phyloP scores from a whole-genome alignment of 2,329 filamentous ascomycete species.

The Aureobasidium lini region DNA sequence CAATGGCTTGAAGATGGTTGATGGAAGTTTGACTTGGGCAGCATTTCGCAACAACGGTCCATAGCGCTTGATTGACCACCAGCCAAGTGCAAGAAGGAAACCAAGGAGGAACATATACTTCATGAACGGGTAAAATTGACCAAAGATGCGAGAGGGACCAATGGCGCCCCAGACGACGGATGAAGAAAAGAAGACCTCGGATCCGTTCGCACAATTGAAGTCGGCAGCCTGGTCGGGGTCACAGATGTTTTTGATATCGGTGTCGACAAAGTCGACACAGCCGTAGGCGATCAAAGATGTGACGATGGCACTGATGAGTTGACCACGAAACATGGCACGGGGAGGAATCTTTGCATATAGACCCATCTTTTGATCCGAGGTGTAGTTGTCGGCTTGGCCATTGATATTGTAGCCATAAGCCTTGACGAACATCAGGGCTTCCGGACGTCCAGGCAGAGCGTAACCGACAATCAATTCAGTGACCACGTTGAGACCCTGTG shows the following conservation, averaged over 20 bases:
- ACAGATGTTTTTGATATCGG: conserved; percentile 68
- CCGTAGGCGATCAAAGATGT: conserved; percentile 74
- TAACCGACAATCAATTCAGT: conserved; percentile 61
- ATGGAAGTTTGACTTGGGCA: conserved; percentile 62
- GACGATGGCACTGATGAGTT: conserved; percentile 66
- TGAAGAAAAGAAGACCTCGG: conserved; percentile 87
- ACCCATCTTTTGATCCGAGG: conserved; percentile 69
- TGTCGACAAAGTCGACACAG: conserved; percentile 86
- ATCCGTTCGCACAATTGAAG: conserved; percentile 82
- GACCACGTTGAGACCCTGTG: conserved; percentile 22
- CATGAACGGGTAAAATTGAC: conserved; percentile 40
- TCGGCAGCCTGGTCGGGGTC: conserved; percentile 74
- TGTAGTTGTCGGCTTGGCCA: conserved; percentile 52
- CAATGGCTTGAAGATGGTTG: conserved; percentile 83
- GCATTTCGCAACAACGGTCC: conserved; percentile 70
- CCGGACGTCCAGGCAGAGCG: conserved; percentile 76
- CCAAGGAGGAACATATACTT: conserved; percentile 48
- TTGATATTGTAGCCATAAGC: conserved; percentile 64
- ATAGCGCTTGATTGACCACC: conserved; percentile 37
- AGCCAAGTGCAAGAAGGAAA: conserved; percentile 33
- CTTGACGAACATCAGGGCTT: conserved; percentile 90
- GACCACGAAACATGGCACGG: conserved; percentile 66
- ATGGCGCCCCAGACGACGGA: conserved; percentile 68
- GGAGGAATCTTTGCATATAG: conserved; percentile 88
- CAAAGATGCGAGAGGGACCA: conserved; percentile 43